Percentiles rank a stretch among this genome's conserved stretches.
Conservation (phyloP, 768 basidiomycete species). For the Melanogaster broomeanus region DNA sequence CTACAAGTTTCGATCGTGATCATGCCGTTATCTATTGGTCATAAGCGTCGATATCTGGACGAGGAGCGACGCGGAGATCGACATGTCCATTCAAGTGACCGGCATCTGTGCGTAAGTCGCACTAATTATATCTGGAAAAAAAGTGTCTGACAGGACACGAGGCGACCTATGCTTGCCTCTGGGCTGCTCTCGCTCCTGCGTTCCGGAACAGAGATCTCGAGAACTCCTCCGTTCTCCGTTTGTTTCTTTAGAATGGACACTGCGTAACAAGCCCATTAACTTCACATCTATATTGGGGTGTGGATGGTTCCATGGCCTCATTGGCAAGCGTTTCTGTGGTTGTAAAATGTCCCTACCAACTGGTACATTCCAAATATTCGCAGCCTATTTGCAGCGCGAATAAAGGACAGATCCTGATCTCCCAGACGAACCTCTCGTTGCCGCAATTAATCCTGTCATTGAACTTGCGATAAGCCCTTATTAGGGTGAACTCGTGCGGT, state of each 20-base stretch:
- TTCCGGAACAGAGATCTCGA: neutral
- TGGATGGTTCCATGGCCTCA: too few relatives aligned
- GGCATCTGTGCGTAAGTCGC: conserved; percentile 15
- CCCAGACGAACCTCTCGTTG: too few relatives aligned
- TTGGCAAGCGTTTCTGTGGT: neutral
- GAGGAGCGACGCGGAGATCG: conserved; percentile 23
- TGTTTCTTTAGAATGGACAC: neutral
- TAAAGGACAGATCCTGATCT: too few relatives aligned
- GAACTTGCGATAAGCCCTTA: conserved; percentile 9
- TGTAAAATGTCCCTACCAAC: too few relatives aligned
- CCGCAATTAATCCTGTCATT: neutral
- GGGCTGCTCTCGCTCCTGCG: neutral
- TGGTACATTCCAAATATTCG: too few relatives aligned
- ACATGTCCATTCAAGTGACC: conserved; percentile 17
- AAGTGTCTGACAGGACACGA: conserved; percentile 14
- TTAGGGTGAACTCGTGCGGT: conserved; percentile 24
- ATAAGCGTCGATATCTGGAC: conserved; percentile 1
- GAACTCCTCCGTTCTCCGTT: neutral
- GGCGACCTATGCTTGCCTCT: conserved; percentile 12
- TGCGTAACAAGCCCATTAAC: neutral
- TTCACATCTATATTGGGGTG: neutral
- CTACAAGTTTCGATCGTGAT: conserved; percentile 11
- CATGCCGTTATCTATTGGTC: conserved; percentile 14
- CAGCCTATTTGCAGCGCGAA: too few relatives aligned
- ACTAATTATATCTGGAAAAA: conserved; percentile 18